Evolutionary conservation across 805 yeast species (phyloP).

Genomic region (Candida piceae): DNA sequence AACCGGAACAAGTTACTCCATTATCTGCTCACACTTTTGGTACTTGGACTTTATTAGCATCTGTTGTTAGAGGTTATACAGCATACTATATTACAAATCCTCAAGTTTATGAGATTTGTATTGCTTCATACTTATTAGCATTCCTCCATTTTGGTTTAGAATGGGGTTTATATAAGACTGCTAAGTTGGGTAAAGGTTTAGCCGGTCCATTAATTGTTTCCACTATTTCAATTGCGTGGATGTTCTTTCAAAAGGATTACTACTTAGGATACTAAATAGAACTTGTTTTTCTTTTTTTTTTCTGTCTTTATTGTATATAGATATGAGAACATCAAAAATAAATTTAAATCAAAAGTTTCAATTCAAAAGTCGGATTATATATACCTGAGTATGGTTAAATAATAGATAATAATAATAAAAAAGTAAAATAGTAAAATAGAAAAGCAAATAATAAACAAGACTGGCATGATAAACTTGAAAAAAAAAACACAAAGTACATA

Average conservation of each 20-base stretch:
- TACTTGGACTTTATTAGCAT: slow-evolving; percentile 90
- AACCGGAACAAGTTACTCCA: slow-evolving; percentile 51
- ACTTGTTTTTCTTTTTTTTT: too few species aligned
- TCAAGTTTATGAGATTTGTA: slow-evolving; percentile 71
- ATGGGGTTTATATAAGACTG: slow-evolving; percentile 74
- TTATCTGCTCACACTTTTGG: slow-evolving; percentile 96
- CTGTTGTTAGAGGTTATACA: slow-evolving; percentile 81
- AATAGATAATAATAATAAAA: background rate
- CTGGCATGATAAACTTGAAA: background rate
- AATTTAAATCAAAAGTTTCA: too few species aligned
- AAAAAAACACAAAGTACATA: background rate
- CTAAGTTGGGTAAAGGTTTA: slow-evolving; percentile 82
- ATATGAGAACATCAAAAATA: too few species aligned
- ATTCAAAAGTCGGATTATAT: too few species aligned
- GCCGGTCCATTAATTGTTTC: slow-evolving; percentile 86
- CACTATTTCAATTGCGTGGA: slow-evolving; percentile 72
- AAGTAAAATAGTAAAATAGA: background rate
- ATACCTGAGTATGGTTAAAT: background rate
- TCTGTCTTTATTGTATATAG: too few species aligned
- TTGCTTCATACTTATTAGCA: slow-evolving; percentile 79
- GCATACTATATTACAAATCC: slow-evolving; percentile 69
- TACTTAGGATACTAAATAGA: slow-evolving; percentile 33
- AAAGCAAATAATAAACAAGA: background rate
- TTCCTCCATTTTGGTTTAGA: slow-evolving; percentile 78
- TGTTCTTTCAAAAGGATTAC: slow-evolving; percentile 63